A percentile compares a stretch with the other conserved stretches of the same genome.
These are phyloP conservation scores for Paecilomyces fulvus DNA, from an alignment of 2,329 filamentous ascomycete species.

Conservation along the genomic window DNA sequence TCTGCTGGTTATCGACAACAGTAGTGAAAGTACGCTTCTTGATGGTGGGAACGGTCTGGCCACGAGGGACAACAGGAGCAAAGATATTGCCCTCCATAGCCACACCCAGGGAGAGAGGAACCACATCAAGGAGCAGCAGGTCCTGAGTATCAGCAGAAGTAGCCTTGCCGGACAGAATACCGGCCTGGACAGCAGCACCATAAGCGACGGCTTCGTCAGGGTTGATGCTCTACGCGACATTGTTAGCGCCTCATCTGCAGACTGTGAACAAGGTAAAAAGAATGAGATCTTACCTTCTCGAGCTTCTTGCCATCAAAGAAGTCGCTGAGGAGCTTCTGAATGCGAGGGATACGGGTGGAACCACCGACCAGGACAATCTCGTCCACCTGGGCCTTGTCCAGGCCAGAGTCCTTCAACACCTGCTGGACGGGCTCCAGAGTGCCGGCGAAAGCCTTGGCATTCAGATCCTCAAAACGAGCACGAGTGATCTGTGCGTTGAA, in stretches of 20 bases:
- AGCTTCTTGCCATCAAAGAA: constrained; percentile 99
- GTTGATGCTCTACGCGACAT: constrained; percentile 66
- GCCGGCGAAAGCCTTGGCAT: constrained; percentile 87
- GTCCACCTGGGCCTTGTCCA: constrained; percentile 87
- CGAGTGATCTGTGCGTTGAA: constrained; percentile 96
- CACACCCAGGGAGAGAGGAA: constrained; percentile 93
- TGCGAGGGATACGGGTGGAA: constrained; percentile 95
- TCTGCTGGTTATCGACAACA: constrained; percentile 56
- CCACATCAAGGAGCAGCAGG: constrained; percentile 90
- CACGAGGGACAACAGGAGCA: constrained; percentile 79
- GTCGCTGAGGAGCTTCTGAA: constrained; percentile 98
- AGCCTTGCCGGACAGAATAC: constrained; percentile 97
- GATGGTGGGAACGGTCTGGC: constrained; percentile 65
- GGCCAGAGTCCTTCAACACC: constrained; percentile 83
- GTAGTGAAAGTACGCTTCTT: constrained; percentile 92
- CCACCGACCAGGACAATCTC: constrained; percentile 99
- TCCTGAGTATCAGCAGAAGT: constrained; percentile 90
- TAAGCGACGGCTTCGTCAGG: constrained; percentile 98
- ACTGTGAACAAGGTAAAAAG: neutral
- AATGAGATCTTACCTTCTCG: constrained; percentile 58
- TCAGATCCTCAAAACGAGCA: constrained; percentile 97
- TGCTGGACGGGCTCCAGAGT: constrained; percentile 93
- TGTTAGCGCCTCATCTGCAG: constrained; percentile 4
- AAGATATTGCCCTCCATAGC: constrained; percentile 99
- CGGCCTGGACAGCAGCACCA: constrained; percentile 96